Evolutionary conservation across 163 green algal species (phyloP), one percentile per base, ranked within the genome.

Genomic region (Scenedesmus sp.): DNA sequence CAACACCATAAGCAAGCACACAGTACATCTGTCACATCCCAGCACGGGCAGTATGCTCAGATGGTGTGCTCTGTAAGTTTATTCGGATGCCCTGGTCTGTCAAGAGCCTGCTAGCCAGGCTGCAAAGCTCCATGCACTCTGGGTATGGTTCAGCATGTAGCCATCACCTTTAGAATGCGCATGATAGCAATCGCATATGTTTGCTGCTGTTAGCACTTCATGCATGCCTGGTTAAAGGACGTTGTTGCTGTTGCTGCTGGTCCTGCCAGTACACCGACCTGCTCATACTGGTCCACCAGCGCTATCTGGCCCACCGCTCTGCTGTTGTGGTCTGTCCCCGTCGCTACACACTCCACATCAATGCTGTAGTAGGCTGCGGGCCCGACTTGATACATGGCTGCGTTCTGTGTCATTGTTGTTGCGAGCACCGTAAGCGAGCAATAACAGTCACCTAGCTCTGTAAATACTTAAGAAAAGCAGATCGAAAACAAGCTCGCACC

Each of bases 331-430:
- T 96, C 94, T 30, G 35, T 94, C 9, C 96, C 97, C 0, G 96
- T 99, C 0, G 98, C 98, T 0, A 99, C 96, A 80, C 97, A 99
- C 92, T 99, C 98, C 3, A 99, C 98, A 90, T 99, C 98, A 16
- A 99, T 96, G 61, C 79, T 91, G 81, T 93, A 97, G 68, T 93
- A 94, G 24, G 44, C 73, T 46, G 84, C 56, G 15, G 87, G 79
- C 33, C 43, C 59, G 80, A 46, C 73, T 35, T 82, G 79, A 15
- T 90, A 83, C 76, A 83, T 83, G 76, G n/a, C 76, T 46, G 76
- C 76, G 37, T 33, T 72, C 26, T 72, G 59, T 72, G 59, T 33
- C 59, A 72, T 72, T 72, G 59, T 72, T 72, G 22, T 35, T 33
- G 59, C 59, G 59, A 72, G 59, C 59, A 72, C 22, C 59, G 59